Evolutionary conservation across 169 alveolate genomes (phyloP), one percentile per base, ranked within the genome.

Genomic region (Fabrea salina): DNA sequence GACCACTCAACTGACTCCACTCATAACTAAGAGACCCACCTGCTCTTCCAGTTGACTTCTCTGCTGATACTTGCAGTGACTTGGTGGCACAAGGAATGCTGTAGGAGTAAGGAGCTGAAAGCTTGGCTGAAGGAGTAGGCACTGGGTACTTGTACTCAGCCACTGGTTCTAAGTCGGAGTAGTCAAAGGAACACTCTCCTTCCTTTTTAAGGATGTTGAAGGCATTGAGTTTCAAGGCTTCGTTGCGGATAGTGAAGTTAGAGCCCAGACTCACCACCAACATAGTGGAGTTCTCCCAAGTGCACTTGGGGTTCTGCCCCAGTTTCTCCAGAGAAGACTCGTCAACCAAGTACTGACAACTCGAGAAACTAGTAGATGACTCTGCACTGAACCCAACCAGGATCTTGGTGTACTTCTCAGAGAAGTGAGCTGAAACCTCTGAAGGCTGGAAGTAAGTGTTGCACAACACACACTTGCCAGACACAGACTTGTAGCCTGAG

Each of bases 371-470:
- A 51, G 59, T 51, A 4, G 37, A 22, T 4, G 59, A 22, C 1
- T 22, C 27, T 27, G 49, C 71, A 5, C 35, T 58, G 49, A 58
- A 58, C 6, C 13, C 33, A n/a, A 58, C 33, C 5, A 58, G 7
- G 0, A 58, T 35, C 7, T 6, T 58, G 25, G 19, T 58, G 33
- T 27, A 58, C 3, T 58, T 43, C 43, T 58, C 71, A 27, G 71
- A 58, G 43, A 58, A 58, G 33, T 58, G 33, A 58, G 71, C 71
- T 6, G 22, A 30, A 4, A n/a, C 43, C n/a, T 58, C 71, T 22
- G 0, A 30, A 4, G 43, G 16, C 0, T 27, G 49, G 0, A 58
- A 58, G 4, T 58, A 58, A 58, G 16, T 6, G 3, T 43, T 43
- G 33, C 71, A 58, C 7, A n/a, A 30, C 1, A 43, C 35, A 25